A percentile compares a stretch with the other conserved stretches of the same genome.
Evolutionary conservation across 2,329 filamentous ascomycete species (phyloP).

Genomic region (Hymenoscyphus linearis): DNA sequence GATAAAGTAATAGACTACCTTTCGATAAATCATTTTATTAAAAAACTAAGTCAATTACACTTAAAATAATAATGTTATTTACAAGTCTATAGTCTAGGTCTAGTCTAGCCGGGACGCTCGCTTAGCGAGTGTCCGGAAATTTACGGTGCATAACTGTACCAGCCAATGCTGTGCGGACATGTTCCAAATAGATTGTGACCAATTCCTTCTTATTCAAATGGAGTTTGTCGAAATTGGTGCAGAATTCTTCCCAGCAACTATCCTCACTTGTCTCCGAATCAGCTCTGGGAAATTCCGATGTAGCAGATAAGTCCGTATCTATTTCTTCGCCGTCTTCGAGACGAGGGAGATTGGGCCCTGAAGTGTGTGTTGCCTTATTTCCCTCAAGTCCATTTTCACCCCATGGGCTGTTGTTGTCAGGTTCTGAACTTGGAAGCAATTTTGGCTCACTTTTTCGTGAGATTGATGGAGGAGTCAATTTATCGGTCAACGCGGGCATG

Average conservation of each 20-base stretch:
- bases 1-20: too few species aligned
- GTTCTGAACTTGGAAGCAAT: background rate
- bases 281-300: background rate
- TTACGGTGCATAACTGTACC: too few species aligned
- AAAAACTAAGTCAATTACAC: too few species aligned
- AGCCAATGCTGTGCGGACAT: background rate
- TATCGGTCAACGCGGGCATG: background rate
- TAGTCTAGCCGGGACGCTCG: too few species aligned
- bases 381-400: background rate
- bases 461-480: background rate
- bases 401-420: background rate
- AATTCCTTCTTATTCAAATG: background rate
- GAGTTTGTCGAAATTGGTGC: background rate
- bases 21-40: too few species aligned
- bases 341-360: background rate
- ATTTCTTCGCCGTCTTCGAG: background rate
- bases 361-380: background rate
- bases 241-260: background rate
- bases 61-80: too few species aligned
- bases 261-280: background rate
- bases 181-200: background rate
- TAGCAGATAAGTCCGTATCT: background rate
- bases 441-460: background rate
- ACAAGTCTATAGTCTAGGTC: too few species aligned
- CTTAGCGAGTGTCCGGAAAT: too few species aligned